These are phyloP conservation scores for Entomortierella chlamydospora DNA, from an alignment of 192 early-diverging fungal species.

Conservation along the genomic window DNA sequence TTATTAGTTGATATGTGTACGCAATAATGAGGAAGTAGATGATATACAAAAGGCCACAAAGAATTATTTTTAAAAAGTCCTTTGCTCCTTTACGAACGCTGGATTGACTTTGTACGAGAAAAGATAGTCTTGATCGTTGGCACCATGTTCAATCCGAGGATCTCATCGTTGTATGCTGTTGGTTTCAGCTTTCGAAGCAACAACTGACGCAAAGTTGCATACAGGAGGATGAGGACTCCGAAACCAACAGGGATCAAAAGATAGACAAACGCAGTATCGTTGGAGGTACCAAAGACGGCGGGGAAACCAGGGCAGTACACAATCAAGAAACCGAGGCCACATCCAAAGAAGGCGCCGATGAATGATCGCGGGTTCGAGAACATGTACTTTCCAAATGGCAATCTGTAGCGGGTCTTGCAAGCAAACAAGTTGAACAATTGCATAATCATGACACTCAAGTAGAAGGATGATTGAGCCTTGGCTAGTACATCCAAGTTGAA, in stretches of 20 bases:
- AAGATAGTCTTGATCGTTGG: constrained; percentile 54
- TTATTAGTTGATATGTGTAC: too few relatives aligned
- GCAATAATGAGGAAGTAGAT: too few relatives aligned
- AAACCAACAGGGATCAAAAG: constrained; percentile 90
- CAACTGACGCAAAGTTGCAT: constrained; percentile 77
- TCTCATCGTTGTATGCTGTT: constrained; percentile 76
- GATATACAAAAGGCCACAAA: too few relatives aligned
- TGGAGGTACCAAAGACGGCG: constrained; percentile 80
- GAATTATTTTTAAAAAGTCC: too few relatives aligned
- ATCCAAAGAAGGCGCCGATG: constrained; percentile 72
- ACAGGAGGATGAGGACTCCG: constrained; percentile 80
- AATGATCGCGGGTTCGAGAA: constrained; percentile 82
- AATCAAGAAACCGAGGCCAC: constrained; percentile 72
- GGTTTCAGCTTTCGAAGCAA: constrained; percentile 73
- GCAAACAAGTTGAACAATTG: constrained; percentile 97
- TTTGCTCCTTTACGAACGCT: not conserved
- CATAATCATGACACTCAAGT: constrained; percentile 81
- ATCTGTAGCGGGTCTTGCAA: constrained; percentile 80
- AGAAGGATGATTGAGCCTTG: constrained; percentile 84
- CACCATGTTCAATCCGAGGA: constrained; percentile 76
- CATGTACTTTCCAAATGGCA: constrained; percentile 85
- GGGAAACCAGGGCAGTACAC: constrained; percentile 89
- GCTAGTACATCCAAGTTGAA: constrained; percentile 67
- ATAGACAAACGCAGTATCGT: constrained; percentile 66
- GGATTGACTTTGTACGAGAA: constrained; percentile 39